Percentiles rank a stretch among this genome's conserved stretches.
phyloP scores from a whole-genome alignment of 2,329 filamentous ascomycete species.

The Macrophomina phaseolina region DNA sequence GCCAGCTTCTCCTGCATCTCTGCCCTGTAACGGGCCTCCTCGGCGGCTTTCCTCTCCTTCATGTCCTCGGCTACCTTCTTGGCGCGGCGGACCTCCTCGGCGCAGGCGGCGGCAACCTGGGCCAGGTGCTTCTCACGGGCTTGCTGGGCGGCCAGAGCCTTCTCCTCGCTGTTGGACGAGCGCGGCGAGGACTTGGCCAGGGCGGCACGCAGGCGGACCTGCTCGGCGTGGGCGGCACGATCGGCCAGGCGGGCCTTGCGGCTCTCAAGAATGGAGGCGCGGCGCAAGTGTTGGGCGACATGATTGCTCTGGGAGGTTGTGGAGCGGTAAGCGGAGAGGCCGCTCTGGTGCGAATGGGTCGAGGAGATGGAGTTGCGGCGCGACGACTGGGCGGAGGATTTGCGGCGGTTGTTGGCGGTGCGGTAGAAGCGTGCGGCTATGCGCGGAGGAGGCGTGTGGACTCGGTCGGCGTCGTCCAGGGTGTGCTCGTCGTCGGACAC shows the following conservation, averaged over 20 bases:
- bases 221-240: constrained; percentile 80
- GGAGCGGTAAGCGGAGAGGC: constrained; percentile 54
- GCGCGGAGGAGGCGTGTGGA: constrained; percentile 72
- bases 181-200: constrained; percentile 73
- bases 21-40: constrained; percentile 69
- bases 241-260: constrained; percentile 81
- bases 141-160: constrained; percentile 76
- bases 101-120: constrained; percentile 80
- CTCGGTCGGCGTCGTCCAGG: constrained; percentile 38
- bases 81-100: constrained; percentile 80
- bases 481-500: constrained; percentile 46
- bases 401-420: constrained; percentile 69
- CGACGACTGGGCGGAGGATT: constrained; percentile 73
- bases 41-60: constrained; percentile 79
- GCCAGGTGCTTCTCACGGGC: constrained; percentile 80
- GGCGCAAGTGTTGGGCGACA: constrained; percentile 78
- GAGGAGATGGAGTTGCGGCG: constrained; percentile 82
- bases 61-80: constrained; percentile 83
- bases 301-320: constrained; percentile 72
- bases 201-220: constrained; percentile 77
- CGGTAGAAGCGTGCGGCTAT: constrained; percentile 80
- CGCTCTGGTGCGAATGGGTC: constrained; percentile 72
- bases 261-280: constrained; percentile 80
- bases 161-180: constrained; percentile 72
- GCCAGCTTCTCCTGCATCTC: constrained; percentile 83